Base-by-base conservation (phyloP, 2,329 filamentous ascomycete genomes). In the Ophiostoma himal-ulmi region DNA sequence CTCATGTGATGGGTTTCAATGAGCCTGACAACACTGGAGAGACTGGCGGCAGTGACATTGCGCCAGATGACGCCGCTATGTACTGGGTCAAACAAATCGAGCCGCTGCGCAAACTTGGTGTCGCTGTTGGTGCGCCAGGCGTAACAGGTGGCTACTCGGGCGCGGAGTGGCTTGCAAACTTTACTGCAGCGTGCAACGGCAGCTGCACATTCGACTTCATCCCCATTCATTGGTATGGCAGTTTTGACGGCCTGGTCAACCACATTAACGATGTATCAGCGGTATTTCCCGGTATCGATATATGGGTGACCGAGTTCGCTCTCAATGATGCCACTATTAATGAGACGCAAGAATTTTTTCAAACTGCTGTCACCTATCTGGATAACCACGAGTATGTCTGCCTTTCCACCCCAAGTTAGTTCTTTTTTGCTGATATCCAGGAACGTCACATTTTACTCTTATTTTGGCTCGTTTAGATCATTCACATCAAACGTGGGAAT, bases 251-350 rank as follows among this genome's bases (percentile, higher is more conserved):
- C 0, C 77, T 92, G 74, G 86, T 88, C 3, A 88, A 84, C 72
- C 88, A 89, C 73, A 81, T 92, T 71, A 89, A 88, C 7, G 82
- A 86, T 73, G 83, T 87, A 48, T 81, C 82, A 67, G 82, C 79
- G 34, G 77, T 77, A 78, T 82, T 75, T 72, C 88, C 87, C 10
- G 83, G 85, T 72, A 82, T 82, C 60, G 83, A 84, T 5, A 86
- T 93, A 73, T 94, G 91, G 92, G 82, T 94, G 14, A 94, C 91
- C 26, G 91, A 94, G 79, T 93, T 89, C 77, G 91, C 89, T 34
- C 83, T 84, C 68, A 80, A 86, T 69, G 78, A 89, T 72, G 81
- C 85, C 75, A 80, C 83, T 34, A 82, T 92, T 17, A 72, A 77
- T 1, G 78, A 82, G 0, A 89, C 88, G 0, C 85, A 92, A 76